Percentiles rank a stretch among this genome's conserved stretches.
These are phyloP conservation scores for Eimeria maxima DNA, from an alignment of 169 alveolate genomes.

Conservation along the genomic window DNA sequence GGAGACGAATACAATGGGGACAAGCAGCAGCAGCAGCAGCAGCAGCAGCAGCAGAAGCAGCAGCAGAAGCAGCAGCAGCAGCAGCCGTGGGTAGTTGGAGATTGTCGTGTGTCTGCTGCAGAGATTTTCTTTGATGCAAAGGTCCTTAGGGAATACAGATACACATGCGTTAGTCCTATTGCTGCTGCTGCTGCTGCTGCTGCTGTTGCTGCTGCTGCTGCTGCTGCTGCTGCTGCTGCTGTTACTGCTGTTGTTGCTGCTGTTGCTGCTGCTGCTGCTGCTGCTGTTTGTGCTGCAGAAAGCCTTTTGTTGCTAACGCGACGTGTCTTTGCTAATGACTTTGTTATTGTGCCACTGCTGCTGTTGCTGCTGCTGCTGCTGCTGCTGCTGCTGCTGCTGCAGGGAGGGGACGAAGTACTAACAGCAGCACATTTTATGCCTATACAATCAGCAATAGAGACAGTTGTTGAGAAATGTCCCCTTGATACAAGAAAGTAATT, in stretches of 20 bases:
- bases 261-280: background rate
- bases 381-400: slow-evolving; percentile 29
- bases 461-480: slow-evolving; percentile 59
- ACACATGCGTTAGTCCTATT: slow-evolving; percentile 31
- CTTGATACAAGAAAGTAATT: slow-evolving; percentile 23
- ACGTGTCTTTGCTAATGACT: background rate
- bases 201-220: background rate
- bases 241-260: too few relatives aligned
- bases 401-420: slow-evolving; percentile 26
- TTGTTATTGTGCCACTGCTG: background rate
- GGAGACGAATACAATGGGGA: too few relatives aligned
- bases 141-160: slow-evolving; percentile 31
- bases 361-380: slow-evolving; percentile 17
- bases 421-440: slow-evolving; percentile 9
- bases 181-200: background rate
- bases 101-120: slow-evolving; percentile 48
- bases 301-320: too few relatives aligned
- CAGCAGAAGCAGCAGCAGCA: background rate
- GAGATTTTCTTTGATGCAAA: slow-evolving; percentile 51
- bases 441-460: slow-evolving; percentile 23
- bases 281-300: background rate
- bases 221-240: background rate
- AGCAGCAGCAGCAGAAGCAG: slow-evolving; percentile 19
- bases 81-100: background rate
- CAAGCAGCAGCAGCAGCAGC: background rate